phyloP scores from a whole-genome alignment of 768 basidiomycete species.

The Grammothele lineata region DNA sequence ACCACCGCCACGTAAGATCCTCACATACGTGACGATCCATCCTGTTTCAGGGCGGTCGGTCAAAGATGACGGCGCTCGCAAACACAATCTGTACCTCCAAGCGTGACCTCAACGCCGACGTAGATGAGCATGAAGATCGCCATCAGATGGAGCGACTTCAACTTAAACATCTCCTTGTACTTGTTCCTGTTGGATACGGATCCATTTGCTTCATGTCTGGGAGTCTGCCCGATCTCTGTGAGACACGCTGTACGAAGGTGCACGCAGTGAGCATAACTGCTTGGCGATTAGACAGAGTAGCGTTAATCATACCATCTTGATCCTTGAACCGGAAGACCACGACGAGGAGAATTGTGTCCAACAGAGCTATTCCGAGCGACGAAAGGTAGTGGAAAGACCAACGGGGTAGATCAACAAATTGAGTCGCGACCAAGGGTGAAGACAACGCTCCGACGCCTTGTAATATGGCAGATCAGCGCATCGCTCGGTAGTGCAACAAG shows the following conservation, averaged over 20 bases:
- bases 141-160: conserved; percentile 36
- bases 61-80: no score
- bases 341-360: conserved; percentile 49
- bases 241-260: conserved; percentile 54
- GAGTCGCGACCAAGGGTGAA: conserved; percentile 75
- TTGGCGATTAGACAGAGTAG: no score
- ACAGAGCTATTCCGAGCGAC: conserved; percentile 61
- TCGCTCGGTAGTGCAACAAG: no score
- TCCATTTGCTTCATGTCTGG: conserved; percentile 30
- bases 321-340: conserved; percentile 60
- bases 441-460: conserved; percentile 64
- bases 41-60: conserved; percentile 25
- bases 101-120: conserved; percentile 35
- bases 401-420: conserved; percentile 58
- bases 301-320: conserved; percentile 64
- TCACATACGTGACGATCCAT: conserved; percentile 53
- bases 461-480: no score
- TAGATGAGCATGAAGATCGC: conserved; percentile 42
- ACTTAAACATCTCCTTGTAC: conserved; percentile 42
- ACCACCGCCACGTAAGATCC: conserved; percentile 41
- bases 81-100: conserved; percentile 28
- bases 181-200: conserved; percentile 24
- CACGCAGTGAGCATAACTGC: background rate
- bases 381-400: conserved; percentile 82
- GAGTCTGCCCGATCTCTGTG: conserved; percentile 45